Conservation (phyloP, 768 basidiomycete genomes). For the Leccinum subgranulosum region DNA sequence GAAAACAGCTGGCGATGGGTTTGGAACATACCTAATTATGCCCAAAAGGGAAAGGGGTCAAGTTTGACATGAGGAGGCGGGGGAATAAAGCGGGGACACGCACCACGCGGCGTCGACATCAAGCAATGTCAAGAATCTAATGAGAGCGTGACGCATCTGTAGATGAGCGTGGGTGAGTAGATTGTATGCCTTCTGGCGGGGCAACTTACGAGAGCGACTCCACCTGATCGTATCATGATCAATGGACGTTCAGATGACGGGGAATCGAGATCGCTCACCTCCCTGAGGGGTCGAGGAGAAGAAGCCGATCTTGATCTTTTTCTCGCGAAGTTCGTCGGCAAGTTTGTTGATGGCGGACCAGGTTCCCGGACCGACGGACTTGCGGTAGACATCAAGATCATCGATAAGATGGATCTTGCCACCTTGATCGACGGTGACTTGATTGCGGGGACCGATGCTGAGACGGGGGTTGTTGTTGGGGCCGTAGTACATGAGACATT, state of each 20-base stretch:
- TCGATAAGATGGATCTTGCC: slow-evolving; percentile 86
- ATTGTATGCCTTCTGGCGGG: slow-evolving; percentile 13
- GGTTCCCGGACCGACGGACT: slow-evolving; percentile 67
- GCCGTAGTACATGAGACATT: slow-evolving; percentile 79
- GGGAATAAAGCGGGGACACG: slow-evolving; percentile 28
- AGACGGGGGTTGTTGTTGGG: slow-evolving; percentile 83
- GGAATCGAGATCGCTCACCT: slow-evolving; percentile 42
- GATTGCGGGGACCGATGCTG: slow-evolving; percentile 78
- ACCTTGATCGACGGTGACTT: slow-evolving; percentile 83
- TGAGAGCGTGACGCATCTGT: slow-evolving; percentile 91
- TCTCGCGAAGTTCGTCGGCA: slow-evolving; percentile 79
- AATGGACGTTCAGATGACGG: slow-evolving; percentile 16
- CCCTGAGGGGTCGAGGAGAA: slow-evolving; percentile 96
- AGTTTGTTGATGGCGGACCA: slow-evolving; percentile 84
- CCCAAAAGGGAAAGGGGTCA: slow-evolving; percentile 1
- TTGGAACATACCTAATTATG: slow-evolving; percentile 75
- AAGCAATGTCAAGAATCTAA: slow-evolving; percentile 75
- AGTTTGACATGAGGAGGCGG: slow-evolving; percentile 1
- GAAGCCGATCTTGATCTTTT: slow-evolving; percentile 88
- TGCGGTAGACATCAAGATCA: slow-evolving; percentile 73
- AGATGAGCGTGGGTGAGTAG: slow-evolving; percentile 17
- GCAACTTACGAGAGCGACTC: slow-evolving; percentile 81
- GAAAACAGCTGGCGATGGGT: slow-evolving; percentile 86
- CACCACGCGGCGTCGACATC: slow-evolving; percentile 86
- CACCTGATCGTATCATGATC: slow-evolving; percentile 48